These are phyloP conservation scores for Apiospora phragmitis DNA, from an alignment of 2,329 filamentous ascomycete species.

Conservation along the genomic window DNA sequence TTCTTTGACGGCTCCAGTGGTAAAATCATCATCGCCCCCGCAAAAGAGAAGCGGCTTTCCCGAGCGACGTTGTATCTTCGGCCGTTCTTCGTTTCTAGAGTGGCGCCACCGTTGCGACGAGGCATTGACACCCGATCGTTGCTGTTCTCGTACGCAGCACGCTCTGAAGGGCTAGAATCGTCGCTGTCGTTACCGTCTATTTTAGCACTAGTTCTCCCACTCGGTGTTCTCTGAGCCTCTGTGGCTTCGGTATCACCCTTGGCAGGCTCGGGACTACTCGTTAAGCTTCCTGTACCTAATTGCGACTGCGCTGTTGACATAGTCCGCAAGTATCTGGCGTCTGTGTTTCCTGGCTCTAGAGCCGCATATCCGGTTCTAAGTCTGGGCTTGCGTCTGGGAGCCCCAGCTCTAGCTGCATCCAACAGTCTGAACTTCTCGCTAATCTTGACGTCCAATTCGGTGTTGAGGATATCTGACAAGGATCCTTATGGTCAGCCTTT, in stretches of 20 bases:
- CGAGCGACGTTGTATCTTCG: background rate
- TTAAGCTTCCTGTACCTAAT: background rate
- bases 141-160: background rate
- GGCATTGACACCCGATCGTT: background rate
- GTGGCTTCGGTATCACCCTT: background rate
- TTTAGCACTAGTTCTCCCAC: background rate
- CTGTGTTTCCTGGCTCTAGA: background rate
- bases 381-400: background rate
- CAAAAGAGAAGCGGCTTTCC: slow-evolving; percentile 13
- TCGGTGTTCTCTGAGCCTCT: background rate
- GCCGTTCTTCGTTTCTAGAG: background rate
- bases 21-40: slow-evolving; percentile 11
- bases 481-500: background rate
- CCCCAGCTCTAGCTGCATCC: slow-evolving; percentile 13
- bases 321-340: background rate
- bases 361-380: background rate
- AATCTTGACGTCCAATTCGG: slow-evolving; percentile 25
- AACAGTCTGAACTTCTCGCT: slow-evolving; percentile 26
- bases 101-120: background rate
- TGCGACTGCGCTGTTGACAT: background rate
- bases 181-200: background rate
- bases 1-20: background rate
- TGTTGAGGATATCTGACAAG: slow-evolving; percentile 24
- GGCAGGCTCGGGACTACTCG: background rate
- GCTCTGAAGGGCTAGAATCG: background rate